Base-by-base conservation (phyloP, 2,329 filamentous ascomycete genomes). In the Sclerotinia subarctica region DNA sequence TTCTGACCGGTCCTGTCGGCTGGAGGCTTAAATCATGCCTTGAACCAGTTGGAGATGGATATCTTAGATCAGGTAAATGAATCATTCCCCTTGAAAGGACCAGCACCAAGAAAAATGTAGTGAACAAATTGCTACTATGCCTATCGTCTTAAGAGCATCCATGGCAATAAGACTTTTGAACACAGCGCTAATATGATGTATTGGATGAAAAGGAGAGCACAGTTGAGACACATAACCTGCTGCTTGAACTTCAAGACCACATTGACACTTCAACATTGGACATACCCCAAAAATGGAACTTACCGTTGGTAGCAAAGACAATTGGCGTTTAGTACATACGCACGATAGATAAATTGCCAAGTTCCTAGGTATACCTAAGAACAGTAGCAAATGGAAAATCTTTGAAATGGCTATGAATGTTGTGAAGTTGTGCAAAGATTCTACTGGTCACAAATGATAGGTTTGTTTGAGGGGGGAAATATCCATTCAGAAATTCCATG, bases 101-200 rank as follows among this genome's bases (percentile, higher is more conserved):
- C 10, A 54, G 21, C 29, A 11, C 52, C 21, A 35, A 54, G 10
- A 32, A 35, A 54, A 0, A 2, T 10, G 6, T 53, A 86, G 84
- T 73, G 84, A 82, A 2, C 85, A 85, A 0, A 77, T 86, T 17
- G 83, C 84, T 1, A 73, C 76, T 51, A 70, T 81, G 1, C 82
- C 85, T 2, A 74, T 85, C 26, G 60, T 78, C 2, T 79, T 87
- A 35, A 35, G 35, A 35, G 35, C 35, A 35, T 35, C 35, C 35
- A 35, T 10, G 35, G 35, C 35, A 35, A 35, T 35, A 35, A 10
- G 35, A 35, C 8, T 8, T 35, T 35, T 35, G 7, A 10, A 10
- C 35, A 35, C 35, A 10, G 35, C 7, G 35, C 35, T 1, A 7
- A 10, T 7, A 35, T 35, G 35, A 35, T 35, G 35, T 35, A 35